These are phyloP conservation scores for Cryptococcus jaspeensis DNA, from an alignment of 1,284 basidiomycete species.

Conservation along the genomic window DNA sequence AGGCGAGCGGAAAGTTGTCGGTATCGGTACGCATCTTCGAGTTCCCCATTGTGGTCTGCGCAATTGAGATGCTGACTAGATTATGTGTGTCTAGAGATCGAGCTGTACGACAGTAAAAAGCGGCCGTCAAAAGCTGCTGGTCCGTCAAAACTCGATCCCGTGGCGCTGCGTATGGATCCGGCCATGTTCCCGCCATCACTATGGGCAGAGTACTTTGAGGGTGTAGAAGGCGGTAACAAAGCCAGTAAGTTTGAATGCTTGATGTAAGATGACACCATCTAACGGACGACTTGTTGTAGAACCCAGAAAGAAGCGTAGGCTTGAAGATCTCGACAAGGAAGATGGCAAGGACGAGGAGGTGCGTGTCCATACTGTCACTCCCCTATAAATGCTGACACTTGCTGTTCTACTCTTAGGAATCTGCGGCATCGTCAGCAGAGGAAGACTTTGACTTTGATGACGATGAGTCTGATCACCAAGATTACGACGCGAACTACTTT, in stretches of 20 bases:
- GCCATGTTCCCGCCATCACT: constrained; percentile 45
- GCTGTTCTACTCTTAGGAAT: constrained; percentile 11
- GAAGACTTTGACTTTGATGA: constrained; percentile 49
- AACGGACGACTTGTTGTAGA: constrained; percentile 5
- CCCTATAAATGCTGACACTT: neutral
- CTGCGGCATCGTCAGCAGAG: constrained; percentile 27
- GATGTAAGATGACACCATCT: neutral
- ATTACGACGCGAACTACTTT: constrained; percentile 52
- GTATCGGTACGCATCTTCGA: constrained; percentile 38
- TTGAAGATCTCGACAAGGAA: constrained; percentile 26
- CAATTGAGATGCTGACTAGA: neutral
- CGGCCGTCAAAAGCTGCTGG: constrained; percentile 9
- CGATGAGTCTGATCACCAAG: constrained; percentile 49
- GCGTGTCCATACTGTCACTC: constrained; percentile 1
- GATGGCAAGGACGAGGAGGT: constrained; percentile 26
- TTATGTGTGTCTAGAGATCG: constrained; percentile 39
- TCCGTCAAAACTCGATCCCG: constrained; percentile 27
- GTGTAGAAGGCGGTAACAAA: constrained; percentile 6
- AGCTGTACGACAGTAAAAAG: constrained; percentile 47
- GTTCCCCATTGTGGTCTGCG: neutral
- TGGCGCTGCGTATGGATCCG: constrained; percentile 32
- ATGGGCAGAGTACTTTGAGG: constrained; percentile 49
- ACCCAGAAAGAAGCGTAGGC: constrained; percentile 24
- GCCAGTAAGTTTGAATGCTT: constrained; percentile 2
- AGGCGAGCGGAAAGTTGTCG: constrained; percentile 39